These are phyloP conservation scores for Globisporangium echinulatum DNA, from an alignment of 352 stramenopile species.

Conservation along the genomic window DNA sequence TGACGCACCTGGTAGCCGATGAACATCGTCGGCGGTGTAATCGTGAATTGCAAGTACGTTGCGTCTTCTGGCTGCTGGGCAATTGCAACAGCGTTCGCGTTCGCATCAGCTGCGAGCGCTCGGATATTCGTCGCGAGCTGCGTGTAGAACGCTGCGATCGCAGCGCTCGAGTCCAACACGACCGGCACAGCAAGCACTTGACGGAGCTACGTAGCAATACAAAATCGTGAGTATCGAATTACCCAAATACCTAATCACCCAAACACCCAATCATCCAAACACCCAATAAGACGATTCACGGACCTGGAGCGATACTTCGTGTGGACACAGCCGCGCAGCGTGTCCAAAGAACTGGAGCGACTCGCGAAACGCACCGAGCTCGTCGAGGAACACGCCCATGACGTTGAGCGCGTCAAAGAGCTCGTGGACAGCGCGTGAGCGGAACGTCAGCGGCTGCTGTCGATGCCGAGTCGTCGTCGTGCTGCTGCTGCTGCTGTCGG, in stretches of 20 bases:
- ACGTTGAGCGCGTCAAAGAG: conserved; percentile 38
- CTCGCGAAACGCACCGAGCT: conserved; percentile 38
- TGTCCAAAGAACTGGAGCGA: conserved; percentile 39
- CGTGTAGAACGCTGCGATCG: conserved; percentile 8
- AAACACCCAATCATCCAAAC: too few relatives aligned
- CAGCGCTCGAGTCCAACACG: conserved; percentile 14
- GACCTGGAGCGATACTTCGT: conserved; percentile 34
- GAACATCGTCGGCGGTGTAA: conserved; percentile 63
- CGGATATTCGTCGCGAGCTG: conserved; percentile 10
- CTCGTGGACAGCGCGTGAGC: conserved; percentile 36
- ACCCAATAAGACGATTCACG: neutral
- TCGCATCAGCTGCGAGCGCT: conserved; percentile 3
- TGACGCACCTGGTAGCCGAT: conserved; percentile 48
- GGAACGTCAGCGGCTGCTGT: conserved; percentile 15
- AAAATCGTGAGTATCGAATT: too few relatives aligned
- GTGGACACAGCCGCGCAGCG: conserved; percentile 26
- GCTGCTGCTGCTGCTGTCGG: neutral
- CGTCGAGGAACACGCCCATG: conserved; percentile 64
- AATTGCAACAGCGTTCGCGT: conserved; percentile 13
- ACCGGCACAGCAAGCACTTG: conserved; percentile 15
- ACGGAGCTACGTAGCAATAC: neutral
- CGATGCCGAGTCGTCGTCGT: neutral
- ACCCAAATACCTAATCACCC: neutral
- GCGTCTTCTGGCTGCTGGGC: conserved; percentile 23
- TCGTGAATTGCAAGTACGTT: conserved; percentile 44